Evolutionary conservation across 2,329 filamentous ascomycete genomes (phyloP).

Genomic region (Aspergillus fischeri): DNA sequence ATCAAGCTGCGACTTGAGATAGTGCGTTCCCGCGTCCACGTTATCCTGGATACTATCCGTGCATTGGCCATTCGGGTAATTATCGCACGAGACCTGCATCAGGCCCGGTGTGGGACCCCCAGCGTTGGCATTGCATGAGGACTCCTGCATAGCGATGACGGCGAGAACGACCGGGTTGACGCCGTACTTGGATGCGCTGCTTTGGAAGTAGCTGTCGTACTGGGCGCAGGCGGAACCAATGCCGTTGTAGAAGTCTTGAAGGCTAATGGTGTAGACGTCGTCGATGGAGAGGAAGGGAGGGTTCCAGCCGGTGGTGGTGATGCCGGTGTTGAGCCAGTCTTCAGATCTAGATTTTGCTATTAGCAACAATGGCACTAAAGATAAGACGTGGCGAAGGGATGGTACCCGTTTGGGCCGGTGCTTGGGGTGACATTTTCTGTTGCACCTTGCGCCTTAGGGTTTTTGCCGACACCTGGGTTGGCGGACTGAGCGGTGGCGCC

Average conservation of each 20-base stretch:
- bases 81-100: not conserved
- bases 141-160: slow-evolving; percentile 2
- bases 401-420: not conserved
- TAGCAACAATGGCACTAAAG: not conserved
- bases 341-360: not conserved
- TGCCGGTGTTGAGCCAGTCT: not conserved
- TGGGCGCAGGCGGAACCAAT: slow-evolving; percentile 19
- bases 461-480: not conserved
- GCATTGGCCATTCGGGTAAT: not conserved
- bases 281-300: slow-evolving; percentile 28
- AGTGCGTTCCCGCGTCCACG: not conserved
- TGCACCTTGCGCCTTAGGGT: not conserved
- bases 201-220: slow-evolving; percentile 34
- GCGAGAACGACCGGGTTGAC: slow-evolving; percentile 34
- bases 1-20: not conserved
- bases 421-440: not conserved
- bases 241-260: slow-evolving; percentile 14
- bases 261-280: slow-evolving; percentile 13
- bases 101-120: not conserved
- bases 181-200: slow-evolving; percentile 26
- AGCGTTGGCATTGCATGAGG: not conserved
- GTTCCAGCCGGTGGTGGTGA: slow-evolving; percentile 23
- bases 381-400: not conserved
- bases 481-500: not conserved
- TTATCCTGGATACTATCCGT: not conserved